Evolutionary conservation across 2,329 filamentous ascomycete species (phyloP), one percentile per base, ranked within the genome.

Genomic region (Fusarium verticillioides): DNA sequence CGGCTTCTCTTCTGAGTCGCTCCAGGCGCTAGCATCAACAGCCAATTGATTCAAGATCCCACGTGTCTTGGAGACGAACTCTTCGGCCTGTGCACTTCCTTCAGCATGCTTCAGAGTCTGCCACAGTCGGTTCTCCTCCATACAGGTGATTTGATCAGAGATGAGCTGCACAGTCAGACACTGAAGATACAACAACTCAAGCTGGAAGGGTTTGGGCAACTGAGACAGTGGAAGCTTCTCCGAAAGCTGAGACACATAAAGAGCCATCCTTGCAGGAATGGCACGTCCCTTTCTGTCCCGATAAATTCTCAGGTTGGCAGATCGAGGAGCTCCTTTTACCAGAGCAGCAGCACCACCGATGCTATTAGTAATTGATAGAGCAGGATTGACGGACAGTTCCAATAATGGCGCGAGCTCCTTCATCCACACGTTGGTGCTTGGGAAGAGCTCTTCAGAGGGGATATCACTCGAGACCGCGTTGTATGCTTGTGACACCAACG

Each of bases 341-440:
- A 97, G 82, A 72, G 92, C 91, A 10, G 93, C 88, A 2, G 90
- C 89, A 7, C 94, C 94, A 1, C 89, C 90, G 11, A 97, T 84
- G 30, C 87, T 87, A 78, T 91, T 95, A 5, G 92, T 94, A 9
- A 97, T 88, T 1, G 94, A 90, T 7, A 97, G 82, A 1, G 94
- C 91, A 9, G 88, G 85, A 68, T 89, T 88, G 5, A 91, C 87
- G 2, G 83, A 75, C 2, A 82, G 78, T 36, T 85, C 80, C 10
- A 93, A 81, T 63, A 94, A 80, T 21, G 78, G 79, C 4, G 70
- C 71, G 87, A 97, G 81, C 19, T 93, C 88, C 19, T 85, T 75
- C 75, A 87, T 85, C 95, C 95, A 98, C 15, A 88, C 82, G 5
- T 87, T 83, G 1, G 85, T 82, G 73, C 87, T 87, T 0, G 94